A percentile compares a stretch with the other conserved stretches of the same genome.
These are phyloP conservation scores for Fagopyrum esculentum DNA, from an alignment of 148 eudicot genomes.

Conservation along the genomic window DNA sequence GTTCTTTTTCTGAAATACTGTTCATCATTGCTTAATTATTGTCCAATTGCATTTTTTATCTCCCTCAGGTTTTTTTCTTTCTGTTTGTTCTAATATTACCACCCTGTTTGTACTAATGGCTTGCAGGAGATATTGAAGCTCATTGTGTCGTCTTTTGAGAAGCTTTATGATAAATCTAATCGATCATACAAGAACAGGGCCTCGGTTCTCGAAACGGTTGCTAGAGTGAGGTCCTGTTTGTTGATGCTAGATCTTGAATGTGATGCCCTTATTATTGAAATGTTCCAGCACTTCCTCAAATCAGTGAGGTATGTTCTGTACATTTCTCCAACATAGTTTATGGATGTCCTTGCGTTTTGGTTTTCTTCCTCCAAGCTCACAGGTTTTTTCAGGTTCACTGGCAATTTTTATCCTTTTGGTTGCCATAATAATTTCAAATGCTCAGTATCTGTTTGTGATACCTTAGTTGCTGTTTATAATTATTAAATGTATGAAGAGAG, in stretches of 20 bases:
- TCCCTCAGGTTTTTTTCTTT: neutral
- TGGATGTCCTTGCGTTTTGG: neutral
- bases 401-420: neutral
- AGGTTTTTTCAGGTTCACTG: neutral
- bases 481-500: no score
- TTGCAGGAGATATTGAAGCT: slow-evolving; percentile 46
- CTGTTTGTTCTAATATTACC: neutral
- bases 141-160: slow-evolving; percentile 84
- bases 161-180: slow-evolving; percentile 56
- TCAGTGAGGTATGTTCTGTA: slow-evolving; percentile 50
- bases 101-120: neutral
- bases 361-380: neutral
- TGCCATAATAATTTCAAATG: neutral
- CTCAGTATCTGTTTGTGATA: neutral
- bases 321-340: neutral
- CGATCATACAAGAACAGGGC: slow-evolving; percentile 55
- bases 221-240: slow-evolving; percentile 93
- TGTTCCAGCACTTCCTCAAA: slow-evolving; percentile 75
- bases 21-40: neutral
- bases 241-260: slow-evolving; percentile 97
- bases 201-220: slow-evolving; percentile 74
- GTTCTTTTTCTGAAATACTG: slow-evolving; percentile 33
- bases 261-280: slow-evolving; percentile 60
- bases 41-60: neutral
- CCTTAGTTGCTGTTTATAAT: neutral